phyloP scores from a whole-genome alignment of 257 asterid genomes.

The Solanum neorickii region DNA sequence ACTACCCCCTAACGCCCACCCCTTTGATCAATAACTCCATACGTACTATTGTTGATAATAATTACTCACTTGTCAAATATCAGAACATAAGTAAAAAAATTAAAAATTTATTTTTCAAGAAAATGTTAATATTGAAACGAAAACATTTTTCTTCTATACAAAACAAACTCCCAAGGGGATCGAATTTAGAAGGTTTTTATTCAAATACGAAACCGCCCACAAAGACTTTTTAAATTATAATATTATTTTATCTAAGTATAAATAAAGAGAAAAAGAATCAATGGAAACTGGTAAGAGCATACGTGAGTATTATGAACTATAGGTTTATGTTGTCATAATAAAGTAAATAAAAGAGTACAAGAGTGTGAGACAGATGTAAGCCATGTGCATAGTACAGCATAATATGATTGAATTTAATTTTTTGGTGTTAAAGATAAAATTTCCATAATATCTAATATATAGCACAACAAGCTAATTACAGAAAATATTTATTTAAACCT shows the following conservation, averaged over 20 bases:
- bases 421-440: not conserved
- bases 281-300: not conserved
- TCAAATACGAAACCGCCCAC: slow-evolving; percentile 1
- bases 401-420: not conserved
- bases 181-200: not conserved
- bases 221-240: not conserved
- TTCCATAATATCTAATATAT: not conserved
- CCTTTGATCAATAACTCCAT: not conserved
- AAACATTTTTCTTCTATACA: not conserved
- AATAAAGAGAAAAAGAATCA: not conserved
- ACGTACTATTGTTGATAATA: not conserved
- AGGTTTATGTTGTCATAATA: not conserved
- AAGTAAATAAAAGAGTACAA: not conserved
- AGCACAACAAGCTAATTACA: not conserved
- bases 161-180: not conserved
- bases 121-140: not conserved
- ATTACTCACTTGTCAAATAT: not conserved
- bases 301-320: not conserved
- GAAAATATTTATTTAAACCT: not conserved
- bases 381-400: not conserved
- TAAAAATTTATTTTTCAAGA: not conserved
- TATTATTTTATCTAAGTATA: not conserved
- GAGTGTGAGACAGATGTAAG: not conserved
- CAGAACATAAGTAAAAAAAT: not conserved
- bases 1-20: not conserved